A percentile compares a stretch with the other conserved stretches of the same genome.
Evolutionary conservation across 306 rosid species (phyloP).

Genomic region (Sphenostylis stenocarpa): DNA sequence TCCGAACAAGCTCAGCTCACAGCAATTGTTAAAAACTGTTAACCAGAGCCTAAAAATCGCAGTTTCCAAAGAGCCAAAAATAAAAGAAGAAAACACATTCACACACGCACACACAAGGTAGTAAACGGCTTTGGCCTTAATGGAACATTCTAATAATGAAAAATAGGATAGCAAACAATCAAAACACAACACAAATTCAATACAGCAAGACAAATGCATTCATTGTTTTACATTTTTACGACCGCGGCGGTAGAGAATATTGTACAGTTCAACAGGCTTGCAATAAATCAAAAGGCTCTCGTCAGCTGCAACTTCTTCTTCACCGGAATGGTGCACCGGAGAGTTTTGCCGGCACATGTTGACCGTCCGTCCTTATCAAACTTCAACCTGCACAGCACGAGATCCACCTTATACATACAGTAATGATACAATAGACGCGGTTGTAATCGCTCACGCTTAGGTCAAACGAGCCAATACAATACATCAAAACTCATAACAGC

Average conservation of each 20-base stretch:
- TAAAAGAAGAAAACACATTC: background rate
- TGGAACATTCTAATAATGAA: background rate
- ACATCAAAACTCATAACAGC: background rate
- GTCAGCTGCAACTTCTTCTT: constrained; percentile 67
- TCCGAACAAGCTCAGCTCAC: constrained; percentile 17
- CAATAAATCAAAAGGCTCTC: constrained; percentile 89
- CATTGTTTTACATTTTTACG: constrained; percentile 57
- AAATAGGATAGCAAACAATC: background rate
- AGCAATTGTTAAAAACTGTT: background rate
- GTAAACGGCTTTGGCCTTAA: background rate
- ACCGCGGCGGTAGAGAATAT: constrained; percentile 83
- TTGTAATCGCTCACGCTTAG: constrained; percentile 15
- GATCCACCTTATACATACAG: background rate
- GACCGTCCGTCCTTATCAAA: background rate
- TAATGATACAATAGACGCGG: background rate
- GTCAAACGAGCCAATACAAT: constrained; percentile 14
- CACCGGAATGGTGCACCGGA: constrained; percentile 60
- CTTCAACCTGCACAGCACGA: constrained; percentile 25
- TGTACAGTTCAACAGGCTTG: constrained; percentile 97
- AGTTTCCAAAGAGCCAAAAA: background rate
- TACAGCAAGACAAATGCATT: background rate
- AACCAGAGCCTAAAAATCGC: background rate
- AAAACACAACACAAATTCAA: constrained; percentile 6
- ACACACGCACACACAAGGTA: background rate
- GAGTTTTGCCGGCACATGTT: constrained; percentile 85